Base-by-base conservation (phyloP, 257 asterid genomes). In the Agastache rugosa region DNA sequence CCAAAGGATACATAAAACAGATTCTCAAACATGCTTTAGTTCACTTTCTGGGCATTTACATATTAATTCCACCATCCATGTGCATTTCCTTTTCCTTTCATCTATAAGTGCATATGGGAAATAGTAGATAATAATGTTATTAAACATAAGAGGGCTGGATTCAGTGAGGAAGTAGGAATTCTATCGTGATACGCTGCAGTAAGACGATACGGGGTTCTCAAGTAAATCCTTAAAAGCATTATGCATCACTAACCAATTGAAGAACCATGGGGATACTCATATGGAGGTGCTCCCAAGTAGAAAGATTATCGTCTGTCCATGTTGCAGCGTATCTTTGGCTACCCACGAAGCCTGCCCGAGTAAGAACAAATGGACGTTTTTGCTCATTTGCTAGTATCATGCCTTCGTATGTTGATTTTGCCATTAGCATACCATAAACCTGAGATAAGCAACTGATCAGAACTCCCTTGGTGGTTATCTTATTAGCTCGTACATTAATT, bases 271-370 rank as follows among this genome's bases (percentile, higher is more conserved):
- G 85, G 76, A 93, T 83, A 71, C 97, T 91, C 98, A 93, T 91
- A 41, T 93, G 97, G 68, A 91, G 87, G 83, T 91, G 98, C 88
- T 88, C 97, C 98, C 98, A 93, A 25, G 96, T 90, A 53, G 98
- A 86, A 81, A 91, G 83, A 83, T 93, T 93, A 76, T 93, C 98
- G 72, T 97, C 98, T 17, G 98, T 93, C 98, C 98, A 93, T 67
- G 98, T 93, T 39, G 97, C 97, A 79, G 98, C 97, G 80, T 88
- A 90, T 83, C 87, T 84, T 76, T 93, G 97, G 89, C 97, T 90
- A 67, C 98, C 98, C 31, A 91, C 86, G 76, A 90, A 93, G 68
- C 97, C 98, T 74, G 98, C 98, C 78, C 98, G 89, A 15, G 98
- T 90, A 66, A 93, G 97, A 78, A 91, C 98, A 81, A 93, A 93